phyloP scores from a whole-genome alignment of 177 flowering plant species.

The Vitis hybrid region DNA sequence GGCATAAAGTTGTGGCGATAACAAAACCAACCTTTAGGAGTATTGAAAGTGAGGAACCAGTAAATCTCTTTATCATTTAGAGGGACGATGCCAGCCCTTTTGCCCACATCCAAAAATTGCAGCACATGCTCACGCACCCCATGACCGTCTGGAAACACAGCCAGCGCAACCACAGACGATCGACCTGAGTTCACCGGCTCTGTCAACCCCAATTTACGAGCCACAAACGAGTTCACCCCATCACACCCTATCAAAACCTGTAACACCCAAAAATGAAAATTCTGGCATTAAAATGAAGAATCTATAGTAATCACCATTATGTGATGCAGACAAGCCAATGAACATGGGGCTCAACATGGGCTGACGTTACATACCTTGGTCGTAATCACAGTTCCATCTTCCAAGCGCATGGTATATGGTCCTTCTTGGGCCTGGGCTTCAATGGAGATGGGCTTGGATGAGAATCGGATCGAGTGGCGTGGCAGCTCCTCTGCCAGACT shows the following conservation, averaged over 20 bases:
- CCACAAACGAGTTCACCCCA: constrained; percentile 47
- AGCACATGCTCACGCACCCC: constrained; percentile 24
- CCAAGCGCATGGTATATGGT: constrained; percentile 20
- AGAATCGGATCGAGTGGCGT: constrained; percentile 35
- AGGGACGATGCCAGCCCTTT: constrained; percentile 29
- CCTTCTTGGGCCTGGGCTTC: constrained; percentile 20
- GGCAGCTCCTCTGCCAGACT: constrained; percentile 48
- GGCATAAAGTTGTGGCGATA: not conserved
- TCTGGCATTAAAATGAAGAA: not conserved
- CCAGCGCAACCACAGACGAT: constrained; percentile 31
- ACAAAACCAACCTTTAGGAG: constrained; percentile 7
- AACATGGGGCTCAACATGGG: no score
- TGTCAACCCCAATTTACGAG: constrained; percentile 35
- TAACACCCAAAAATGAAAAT: not conserved
- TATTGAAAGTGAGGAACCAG: constrained; percentile 25
- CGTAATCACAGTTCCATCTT: constrained; percentile 33
- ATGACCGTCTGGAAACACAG: constrained; percentile 38
- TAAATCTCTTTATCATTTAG: constrained; percentile 27
- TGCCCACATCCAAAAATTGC: constrained; percentile 21
- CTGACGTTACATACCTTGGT: constrained; percentile 24
- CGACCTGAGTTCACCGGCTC: constrained; percentile 31
- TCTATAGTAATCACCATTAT: no score
- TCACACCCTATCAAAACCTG: constrained; percentile 51
- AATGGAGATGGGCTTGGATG: constrained; percentile 40
- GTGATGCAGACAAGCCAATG: not conserved